Conservation (phyloP, 345 rosid genomes). For the Rhodomyrtus tomentosa region DNA sequence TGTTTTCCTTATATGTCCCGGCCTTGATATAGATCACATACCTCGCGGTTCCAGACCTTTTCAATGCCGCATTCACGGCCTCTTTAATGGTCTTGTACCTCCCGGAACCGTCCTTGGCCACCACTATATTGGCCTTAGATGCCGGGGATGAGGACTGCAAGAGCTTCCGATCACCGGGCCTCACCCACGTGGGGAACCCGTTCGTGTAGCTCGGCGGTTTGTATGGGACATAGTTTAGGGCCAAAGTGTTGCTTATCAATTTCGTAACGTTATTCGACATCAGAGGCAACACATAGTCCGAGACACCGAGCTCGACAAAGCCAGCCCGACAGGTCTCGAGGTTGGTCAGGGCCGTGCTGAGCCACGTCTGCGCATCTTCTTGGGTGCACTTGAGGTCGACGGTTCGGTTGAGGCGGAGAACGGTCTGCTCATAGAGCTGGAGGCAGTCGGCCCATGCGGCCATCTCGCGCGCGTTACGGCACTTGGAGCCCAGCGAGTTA, state of each 20-base stretch:
- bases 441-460: slow-evolving; percentile 85
- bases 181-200: slow-evolving; percentile 77
- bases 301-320: slow-evolving; percentile 58
- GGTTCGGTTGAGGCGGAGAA: slow-evolving; percentile 50
- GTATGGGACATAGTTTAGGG: slow-evolving; percentile 49
- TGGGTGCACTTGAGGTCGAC: slow-evolving; percentile 39
- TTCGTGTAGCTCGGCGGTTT: slow-evolving; percentile 25
- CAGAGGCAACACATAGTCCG: slow-evolving; percentile 39
- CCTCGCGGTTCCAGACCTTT: slow-evolving; percentile 42
- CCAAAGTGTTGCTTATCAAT: slow-evolving; percentile 56
- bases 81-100: slow-evolving; percentile 45
- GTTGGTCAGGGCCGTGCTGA: slow-evolving; percentile 83
- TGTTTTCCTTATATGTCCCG: slow-evolving; percentile 58
- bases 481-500: slow-evolving; percentile 39
- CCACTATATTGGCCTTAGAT: slow-evolving; percentile 46
- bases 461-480: slow-evolving; percentile 43
- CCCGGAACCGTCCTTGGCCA: slow-evolving; percentile 90
- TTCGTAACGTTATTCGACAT: slow-evolving; percentile 71
- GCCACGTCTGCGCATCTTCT: slow-evolving; percentile 78
- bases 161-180: slow-evolving; percentile 60
- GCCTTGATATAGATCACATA: slow-evolving; percentile 66
- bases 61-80: slow-evolving; percentile 50
- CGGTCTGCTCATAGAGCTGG: slow-evolving; percentile 38
- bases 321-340: slow-evolving; percentile 70
- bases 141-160: slow-evolving; percentile 42